Base-by-base conservation (phyloP, 2,329 filamentous ascomycete species). In the Botryotinia convoluta region DNA sequence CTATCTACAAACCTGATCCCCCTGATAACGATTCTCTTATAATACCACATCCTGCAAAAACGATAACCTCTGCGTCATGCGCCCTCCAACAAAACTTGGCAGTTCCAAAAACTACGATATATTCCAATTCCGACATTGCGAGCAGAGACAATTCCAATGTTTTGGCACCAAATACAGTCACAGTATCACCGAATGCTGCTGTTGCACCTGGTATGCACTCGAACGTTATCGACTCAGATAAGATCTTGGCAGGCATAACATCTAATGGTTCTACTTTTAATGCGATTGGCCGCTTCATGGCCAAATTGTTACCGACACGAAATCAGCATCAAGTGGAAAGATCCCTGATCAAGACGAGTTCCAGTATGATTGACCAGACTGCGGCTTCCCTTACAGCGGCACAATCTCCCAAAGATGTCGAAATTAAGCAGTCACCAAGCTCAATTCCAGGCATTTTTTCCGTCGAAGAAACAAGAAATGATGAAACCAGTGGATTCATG, bases 401-500 rank as follows among this genome's bases (percentile, higher is more conserved):
- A 32, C 48, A 69, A 42, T 12, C 35, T 72, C 14, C n/a, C 39
- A 63, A n/a, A 44, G 51, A 72, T 69, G 29, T 32, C 61, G 35
- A 63, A 12, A 39, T 75, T 18, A 74, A 77, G 60, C 29, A 64
- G 26, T 71, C 73, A 22, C 73, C 73, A 22, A 71, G 63, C 64
- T 62, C 48, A 60, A 29, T 62, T 60, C 29, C 65, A 51, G 35
- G 8, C 5, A 37, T 54, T 26, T n/a, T 51, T 18, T 32, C 54
- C 45, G n/a, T 29, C 42, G 39, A 39, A 39, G 32, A 65, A 51
- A 68, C 35, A 57, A 64, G 59, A 48, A 57, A 37, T 18, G 39
- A 39, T 29, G 60, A 69, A 29, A 18, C 37, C 12, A 59, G 57
- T 45, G 65, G 71, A 39, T 74, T 71, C 44, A 45, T 61, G 29